Conservation (phyloP, 768 basidiomycete genomes). For the Mycena galericulata region DNA sequence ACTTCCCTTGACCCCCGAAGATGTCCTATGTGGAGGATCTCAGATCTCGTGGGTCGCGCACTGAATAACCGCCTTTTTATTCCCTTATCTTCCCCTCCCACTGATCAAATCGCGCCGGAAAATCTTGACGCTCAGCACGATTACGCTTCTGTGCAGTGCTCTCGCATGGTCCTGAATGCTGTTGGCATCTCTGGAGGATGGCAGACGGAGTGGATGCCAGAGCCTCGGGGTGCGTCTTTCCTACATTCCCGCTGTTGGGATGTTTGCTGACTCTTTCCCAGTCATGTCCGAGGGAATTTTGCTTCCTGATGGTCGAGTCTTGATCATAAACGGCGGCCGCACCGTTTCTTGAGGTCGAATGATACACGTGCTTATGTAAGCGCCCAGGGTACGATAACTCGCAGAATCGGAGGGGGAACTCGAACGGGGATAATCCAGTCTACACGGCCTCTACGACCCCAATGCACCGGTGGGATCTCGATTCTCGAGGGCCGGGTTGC, state of each 20-base stretch:
- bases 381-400: slow-evolving; percentile 2
- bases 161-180: slow-evolving; percentile 40
- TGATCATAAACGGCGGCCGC: slow-evolving; percentile 43
- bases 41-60: slow-evolving; percentile 28
- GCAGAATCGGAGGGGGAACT: slow-evolving; percentile 40
- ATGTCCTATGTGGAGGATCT: slow-evolving; percentile 46
- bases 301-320: slow-evolving; percentile 44
- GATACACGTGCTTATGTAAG: not conserved
- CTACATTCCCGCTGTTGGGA: not conserved
- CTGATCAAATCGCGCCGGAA: slow-evolving; percentile 22
- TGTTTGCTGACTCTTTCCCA: not conserved
- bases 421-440: slow-evolving; percentile 45
- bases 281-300: slow-evolving; percentile 32
- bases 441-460: slow-evolving; percentile 43
- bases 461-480: slow-evolving; percentile 40
- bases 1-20: slow-evolving; percentile 43
- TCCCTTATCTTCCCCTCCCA: not conserved
- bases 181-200: slow-evolving; percentile 43
- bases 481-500: slow-evolving; percentile 41
- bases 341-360: slow-evolving; percentile 37
- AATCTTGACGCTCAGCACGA: slow-evolving; percentile 37
- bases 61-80: not conserved
- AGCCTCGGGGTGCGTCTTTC: slow-evolving; percentile 32
- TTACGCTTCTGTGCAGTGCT: slow-evolving; percentile 44
- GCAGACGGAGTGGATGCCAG: slow-evolving; percentile 44